phyloP scores from a whole-genome alignment of 2,329 filamentous ascomycete genomes.

The Fusarium metavorans region DNA sequence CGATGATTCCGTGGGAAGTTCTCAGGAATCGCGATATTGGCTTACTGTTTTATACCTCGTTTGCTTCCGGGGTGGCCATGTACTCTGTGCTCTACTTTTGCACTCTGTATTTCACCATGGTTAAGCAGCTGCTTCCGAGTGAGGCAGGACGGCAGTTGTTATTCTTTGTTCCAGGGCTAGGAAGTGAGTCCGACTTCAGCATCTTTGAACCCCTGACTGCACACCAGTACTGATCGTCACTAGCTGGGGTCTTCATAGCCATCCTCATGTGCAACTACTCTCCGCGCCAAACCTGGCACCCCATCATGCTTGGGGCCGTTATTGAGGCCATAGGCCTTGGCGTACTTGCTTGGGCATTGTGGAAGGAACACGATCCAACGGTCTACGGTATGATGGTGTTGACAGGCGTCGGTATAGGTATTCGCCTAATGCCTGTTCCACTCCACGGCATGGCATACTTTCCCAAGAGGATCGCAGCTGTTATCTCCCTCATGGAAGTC shows the following conservation, averaged over 20 bases:
- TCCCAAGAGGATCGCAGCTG: background rate
- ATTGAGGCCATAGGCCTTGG: background rate
- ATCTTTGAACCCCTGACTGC: background rate
- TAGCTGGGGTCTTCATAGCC: background rate
- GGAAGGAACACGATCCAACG: background rate
- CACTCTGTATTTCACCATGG: background rate
- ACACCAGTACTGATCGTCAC: background rate
- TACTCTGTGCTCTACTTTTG: background rate
- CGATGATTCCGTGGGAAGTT: background rate
- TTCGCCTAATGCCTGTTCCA: background rate
- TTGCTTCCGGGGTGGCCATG: background rate
- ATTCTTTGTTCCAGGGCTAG: background rate
- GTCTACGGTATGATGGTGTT: background rate
- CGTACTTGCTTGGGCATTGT: background rate
- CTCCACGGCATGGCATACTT: background rate
- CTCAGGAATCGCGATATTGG: background rate
- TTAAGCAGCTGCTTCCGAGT: background rate
- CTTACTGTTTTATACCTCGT: background rate
- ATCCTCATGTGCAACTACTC: background rate
- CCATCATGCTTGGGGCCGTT: background rate
- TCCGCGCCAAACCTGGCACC: background rate
- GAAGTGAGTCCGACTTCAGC: background rate
- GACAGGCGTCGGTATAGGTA: background rate
- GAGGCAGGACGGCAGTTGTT: background rate
- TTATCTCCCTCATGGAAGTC: background rate